Evolutionary conservation across 257 asterid genomes (phyloP).

Genomic region (Fraxinus cuspidata): DNA sequence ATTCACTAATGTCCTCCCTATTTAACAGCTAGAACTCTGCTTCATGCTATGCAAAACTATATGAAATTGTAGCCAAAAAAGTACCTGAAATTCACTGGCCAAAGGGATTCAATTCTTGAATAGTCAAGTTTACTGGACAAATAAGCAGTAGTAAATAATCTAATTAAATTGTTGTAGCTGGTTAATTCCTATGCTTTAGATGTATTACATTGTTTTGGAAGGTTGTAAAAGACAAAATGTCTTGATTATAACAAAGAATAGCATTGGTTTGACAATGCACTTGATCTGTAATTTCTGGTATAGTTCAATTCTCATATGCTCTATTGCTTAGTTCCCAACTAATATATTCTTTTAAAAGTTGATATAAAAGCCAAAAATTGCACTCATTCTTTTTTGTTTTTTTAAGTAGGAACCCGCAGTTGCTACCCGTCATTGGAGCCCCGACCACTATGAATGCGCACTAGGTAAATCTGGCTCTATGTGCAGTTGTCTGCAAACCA

Average conservation of each 20-base stretch:
- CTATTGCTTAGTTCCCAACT: background rate
- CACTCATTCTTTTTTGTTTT: too few species aligned
- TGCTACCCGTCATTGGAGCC: too few species aligned
- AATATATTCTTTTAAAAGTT: background rate
- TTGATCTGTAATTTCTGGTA: too few species aligned
- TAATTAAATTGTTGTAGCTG: background rate
- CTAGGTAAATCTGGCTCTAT: too few species aligned
- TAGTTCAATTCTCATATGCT: too few species aligned
- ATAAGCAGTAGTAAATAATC: background rate
- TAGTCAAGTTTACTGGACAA: background rate
- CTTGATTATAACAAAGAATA: background rate
- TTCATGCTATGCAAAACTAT: background rate
- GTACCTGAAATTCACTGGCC: background rate
- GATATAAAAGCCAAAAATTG: background rate
- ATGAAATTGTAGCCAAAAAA: background rate
- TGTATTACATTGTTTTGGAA: background rate
- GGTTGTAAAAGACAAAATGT: background rate
- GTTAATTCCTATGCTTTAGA: background rate
- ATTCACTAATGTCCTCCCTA: background rate
- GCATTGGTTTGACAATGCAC: background rate
- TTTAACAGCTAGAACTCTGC: background rate
- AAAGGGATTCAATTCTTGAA: conserved; percentile 4
- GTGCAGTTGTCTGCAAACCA: too few species aligned
- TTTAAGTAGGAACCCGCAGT: too few species aligned
- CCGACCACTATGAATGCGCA: too few species aligned